These are phyloP conservation scores for Ogataea trehaloabstinens DNA, from an alignment of 805 yeast species.

Conservation along the genomic window DNA sequence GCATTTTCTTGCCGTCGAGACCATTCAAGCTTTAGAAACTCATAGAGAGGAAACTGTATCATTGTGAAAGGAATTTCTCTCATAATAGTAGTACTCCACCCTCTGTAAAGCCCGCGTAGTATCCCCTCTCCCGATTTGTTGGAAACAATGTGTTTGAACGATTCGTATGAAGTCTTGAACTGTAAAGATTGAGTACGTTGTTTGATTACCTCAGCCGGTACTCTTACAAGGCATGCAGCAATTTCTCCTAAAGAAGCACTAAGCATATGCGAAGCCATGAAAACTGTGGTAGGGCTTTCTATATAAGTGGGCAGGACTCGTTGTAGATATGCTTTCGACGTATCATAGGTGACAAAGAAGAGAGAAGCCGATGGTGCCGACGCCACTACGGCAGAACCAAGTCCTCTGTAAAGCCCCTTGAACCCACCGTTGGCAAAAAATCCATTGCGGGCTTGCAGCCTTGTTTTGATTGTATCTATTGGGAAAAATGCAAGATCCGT, in stretches of 20 bases:
- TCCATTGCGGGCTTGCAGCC: constrained; percentile 94
- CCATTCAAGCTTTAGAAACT: constrained; percentile 66
- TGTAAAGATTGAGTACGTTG: constrained; percentile 86
- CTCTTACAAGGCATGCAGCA: constrained; percentile 90
- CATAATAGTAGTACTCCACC: constrained; percentile 89
- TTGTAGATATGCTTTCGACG: constrained; percentile 46
- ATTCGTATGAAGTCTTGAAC: constrained; percentile 57
- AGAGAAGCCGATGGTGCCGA: constrained; percentile 87
- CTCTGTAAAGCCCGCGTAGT: constrained; percentile 78
- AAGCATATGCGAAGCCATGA: constrained; percentile 69
- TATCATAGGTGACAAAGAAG: constrained; percentile 82
- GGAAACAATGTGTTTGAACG: constrained; percentile 58
- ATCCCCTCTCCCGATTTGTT: constrained; percentile 78
- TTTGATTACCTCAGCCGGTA: constrained; percentile 95
- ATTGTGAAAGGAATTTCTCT: constrained; percentile 96
- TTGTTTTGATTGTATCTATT: constrained; percentile 89
- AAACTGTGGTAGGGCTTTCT: constrained; percentile 24
- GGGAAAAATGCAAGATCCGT: constrained; percentile 96
- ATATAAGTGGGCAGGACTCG: constrained; percentile 19
- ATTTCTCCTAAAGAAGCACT: constrained; percentile 89
- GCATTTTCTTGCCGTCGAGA: constrained; percentile 39
- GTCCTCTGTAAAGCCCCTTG: constrained; percentile 84
- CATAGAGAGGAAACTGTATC: constrained; percentile 94
- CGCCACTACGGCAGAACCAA: constrained; percentile 91
- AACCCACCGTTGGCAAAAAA: constrained; percentile 92